phyloP scores from a whole-genome alignment of 805 yeast genomes.

The Schwanniomyces sp. region DNA sequence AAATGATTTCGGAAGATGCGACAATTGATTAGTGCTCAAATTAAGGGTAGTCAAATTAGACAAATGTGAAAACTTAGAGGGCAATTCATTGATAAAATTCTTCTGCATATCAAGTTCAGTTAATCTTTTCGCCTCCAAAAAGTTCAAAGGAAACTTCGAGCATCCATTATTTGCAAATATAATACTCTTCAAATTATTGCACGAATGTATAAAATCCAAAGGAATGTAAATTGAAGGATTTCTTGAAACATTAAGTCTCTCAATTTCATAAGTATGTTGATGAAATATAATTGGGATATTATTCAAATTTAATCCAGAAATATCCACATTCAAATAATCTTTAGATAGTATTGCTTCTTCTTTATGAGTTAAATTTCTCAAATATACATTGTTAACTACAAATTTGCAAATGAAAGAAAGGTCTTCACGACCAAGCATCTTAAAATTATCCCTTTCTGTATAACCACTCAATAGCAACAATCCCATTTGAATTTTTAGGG shows the following conservation, averaged over 20 bases:
- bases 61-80: slow-evolving; percentile 55
- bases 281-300: slow-evolving; percentile 84
- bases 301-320: slow-evolving; percentile 71
- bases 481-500: slow-evolving; percentile 74
- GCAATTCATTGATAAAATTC: slow-evolving; percentile 68
- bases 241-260: slow-evolving; percentile 76
- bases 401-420: slow-evolving; percentile 80
- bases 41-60: slow-evolving; percentile 57
- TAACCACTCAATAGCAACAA: slow-evolving; percentile 76
- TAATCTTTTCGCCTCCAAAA: slow-evolving; percentile 67
- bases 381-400: slow-evolving; percentile 61
- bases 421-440: slow-evolving; percentile 81
- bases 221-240: slow-evolving; percentile 87
- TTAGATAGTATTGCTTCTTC: slow-evolving; percentile 66
- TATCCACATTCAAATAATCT: slow-evolving; percentile 71
- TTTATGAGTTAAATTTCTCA: slow-evolving; percentile 61
- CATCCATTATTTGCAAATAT: slow-evolving; percentile 73
- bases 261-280: slow-evolving; percentile 77
- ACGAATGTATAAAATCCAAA: slow-evolving; percentile 79
- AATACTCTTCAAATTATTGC: slow-evolving; percentile 66
- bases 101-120: slow-evolving; percentile 72
- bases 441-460: slow-evolving; percentile 70
- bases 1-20: slow-evolving; percentile 60
- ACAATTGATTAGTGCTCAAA: slow-evolving; percentile 74
- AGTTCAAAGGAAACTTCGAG: slow-evolving; percentile 69